phyloP scores from a whole-genome alignment of 352 stramenopile genomes.

The Globisporangium echinulatum region DNA sequence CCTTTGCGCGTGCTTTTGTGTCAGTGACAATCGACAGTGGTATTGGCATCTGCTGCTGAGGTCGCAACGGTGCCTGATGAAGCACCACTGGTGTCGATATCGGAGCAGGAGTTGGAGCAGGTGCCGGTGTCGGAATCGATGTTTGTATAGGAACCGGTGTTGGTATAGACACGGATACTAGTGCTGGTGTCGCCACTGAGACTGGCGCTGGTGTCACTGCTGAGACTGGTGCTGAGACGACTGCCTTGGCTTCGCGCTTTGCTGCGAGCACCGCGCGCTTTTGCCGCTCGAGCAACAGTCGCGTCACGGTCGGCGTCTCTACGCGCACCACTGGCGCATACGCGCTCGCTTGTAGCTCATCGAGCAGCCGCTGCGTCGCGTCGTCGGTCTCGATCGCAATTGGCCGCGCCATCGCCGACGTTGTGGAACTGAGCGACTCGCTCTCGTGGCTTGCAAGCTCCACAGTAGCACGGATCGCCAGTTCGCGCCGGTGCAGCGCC shows the following conservation, averaged over 20 bases:
- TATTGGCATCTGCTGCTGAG: too few relatives aligned
- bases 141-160: too few relatives aligned
- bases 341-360: slow-evolving; percentile 6
- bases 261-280: not conserved
- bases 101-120: too few relatives aligned
- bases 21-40: too few relatives aligned
- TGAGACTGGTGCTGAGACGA: not conserved
- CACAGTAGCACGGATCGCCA: not conserved
- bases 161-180: too few relatives aligned
- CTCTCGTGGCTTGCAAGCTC: too few relatives aligned
- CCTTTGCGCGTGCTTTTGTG: too few relatives aligned
- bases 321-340: slow-evolving; percentile 1
- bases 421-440: too few relatives aligned
- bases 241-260: not conserved
- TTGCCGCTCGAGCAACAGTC: slow-evolving; percentile 9
- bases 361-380: not conserved
- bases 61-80: too few relatives aligned
- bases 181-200: not conserved
- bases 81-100: too few relatives aligned
- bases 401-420: too few relatives aligned
- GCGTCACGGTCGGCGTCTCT: slow-evolving; percentile 10
- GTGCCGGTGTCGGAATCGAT: too few relatives aligned
- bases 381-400: not conserved
- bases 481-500: not conserved
- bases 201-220: not conserved